These are phyloP conservation scores for Chlamydomonas sphaeroides DNA, from an alignment of 139 green algal species.

Conservation along the genomic window DNA sequence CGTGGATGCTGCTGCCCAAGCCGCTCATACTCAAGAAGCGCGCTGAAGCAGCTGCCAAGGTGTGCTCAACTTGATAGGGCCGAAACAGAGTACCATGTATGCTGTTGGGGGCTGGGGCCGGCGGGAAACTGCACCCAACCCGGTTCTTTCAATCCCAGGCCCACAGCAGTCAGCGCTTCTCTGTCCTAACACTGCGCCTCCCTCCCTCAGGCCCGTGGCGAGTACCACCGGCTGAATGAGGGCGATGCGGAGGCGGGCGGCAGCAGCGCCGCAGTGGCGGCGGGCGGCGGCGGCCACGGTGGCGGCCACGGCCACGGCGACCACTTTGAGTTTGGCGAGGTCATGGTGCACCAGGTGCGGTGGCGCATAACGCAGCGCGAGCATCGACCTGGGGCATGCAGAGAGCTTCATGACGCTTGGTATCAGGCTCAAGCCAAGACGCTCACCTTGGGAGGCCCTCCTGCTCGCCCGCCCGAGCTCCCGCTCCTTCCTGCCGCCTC, in stretches of 20 bases:
- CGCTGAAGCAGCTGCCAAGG: constrained; percentile 61
- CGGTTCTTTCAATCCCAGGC: too few species aligned
- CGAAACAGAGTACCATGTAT: too few species aligned
- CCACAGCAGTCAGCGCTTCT: too few species aligned
- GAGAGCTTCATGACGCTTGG: too few species aligned
- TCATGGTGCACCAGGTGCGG: constrained; percentile 58
- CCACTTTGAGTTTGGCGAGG: constrained; percentile 90
- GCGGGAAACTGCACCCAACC: too few species aligned
- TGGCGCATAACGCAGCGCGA: too few species aligned
- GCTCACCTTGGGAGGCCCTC: too few species aligned
- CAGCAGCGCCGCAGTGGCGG: background rate
- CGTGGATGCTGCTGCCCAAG: constrained; percentile 98
- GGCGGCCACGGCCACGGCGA: constrained; percentile 60
- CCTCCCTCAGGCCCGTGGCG: constrained; percentile 3
- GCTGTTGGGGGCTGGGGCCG: too few species aligned
- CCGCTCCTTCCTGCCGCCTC: background rate
- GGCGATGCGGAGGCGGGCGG: background rate
- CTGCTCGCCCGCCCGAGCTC: background rate
- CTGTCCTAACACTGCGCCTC: background rate
- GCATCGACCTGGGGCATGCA: too few species aligned
- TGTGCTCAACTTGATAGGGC: too few species aligned
- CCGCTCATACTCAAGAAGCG: constrained; percentile 93
- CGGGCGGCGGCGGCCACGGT: constrained; percentile 6
- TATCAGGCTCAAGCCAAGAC: too few species aligned
- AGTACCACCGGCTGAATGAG: constrained; percentile 20